Percentiles rank a stretch among this genome's conserved stretches.
Evolutionary conservation across 2,329 filamentous ascomycete species (phyloP).

Genomic region (Ophiosphaerella herpotricha): DNA sequence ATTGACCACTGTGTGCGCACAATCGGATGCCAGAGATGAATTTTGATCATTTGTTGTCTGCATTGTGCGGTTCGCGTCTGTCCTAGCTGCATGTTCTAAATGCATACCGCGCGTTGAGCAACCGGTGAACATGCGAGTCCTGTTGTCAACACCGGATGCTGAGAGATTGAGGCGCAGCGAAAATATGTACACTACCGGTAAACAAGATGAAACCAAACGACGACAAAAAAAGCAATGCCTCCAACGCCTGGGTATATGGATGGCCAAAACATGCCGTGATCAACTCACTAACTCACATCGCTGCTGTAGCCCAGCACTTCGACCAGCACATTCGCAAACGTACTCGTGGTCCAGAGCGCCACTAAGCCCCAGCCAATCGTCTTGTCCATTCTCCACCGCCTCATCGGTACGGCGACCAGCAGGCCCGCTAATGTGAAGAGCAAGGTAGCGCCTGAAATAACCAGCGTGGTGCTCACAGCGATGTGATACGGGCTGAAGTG

Average conservation of each 20-base stretch:
- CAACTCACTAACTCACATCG: slow-evolving; percentile 25
- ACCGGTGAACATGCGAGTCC: too few species aligned
- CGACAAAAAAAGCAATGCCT: not conserved
- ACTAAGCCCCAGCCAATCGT: slow-evolving; percentile 77
- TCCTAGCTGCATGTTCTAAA: too few species aligned
- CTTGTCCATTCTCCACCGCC: slow-evolving; percentile 45
- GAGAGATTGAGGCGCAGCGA: too few species aligned
- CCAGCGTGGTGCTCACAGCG: slow-evolving; percentile 79
- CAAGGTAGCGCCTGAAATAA: slow-evolving; percentile 84
- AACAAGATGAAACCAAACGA: slow-evolving; percentile 2
- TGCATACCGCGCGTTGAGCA: too few species aligned
- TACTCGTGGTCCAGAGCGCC: slow-evolving; percentile 78
- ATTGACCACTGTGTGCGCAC: too few species aligned
- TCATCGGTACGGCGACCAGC: slow-evolving; percentile 73
- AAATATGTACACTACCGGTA: not conserved
- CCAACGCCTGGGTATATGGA: slow-evolving; percentile 1
- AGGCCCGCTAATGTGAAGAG: slow-evolving; percentile 78
- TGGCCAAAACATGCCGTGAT: not conserved
- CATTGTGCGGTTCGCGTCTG: too few species aligned
- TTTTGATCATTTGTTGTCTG: too few species aligned
- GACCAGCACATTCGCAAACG: slow-evolving; percentile 77
- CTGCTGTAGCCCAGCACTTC: slow-evolving; percentile 62
- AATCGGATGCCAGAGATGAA: too few species aligned
- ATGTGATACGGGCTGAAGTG: slow-evolving; percentile 80
- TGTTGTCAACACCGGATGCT: not conserved